A percentile compares a stretch with the other conserved stretches of the same genome.
phyloP scores from a whole-genome alignment of 805 yeast species.

The Henningerozyma blattae region DNA sequence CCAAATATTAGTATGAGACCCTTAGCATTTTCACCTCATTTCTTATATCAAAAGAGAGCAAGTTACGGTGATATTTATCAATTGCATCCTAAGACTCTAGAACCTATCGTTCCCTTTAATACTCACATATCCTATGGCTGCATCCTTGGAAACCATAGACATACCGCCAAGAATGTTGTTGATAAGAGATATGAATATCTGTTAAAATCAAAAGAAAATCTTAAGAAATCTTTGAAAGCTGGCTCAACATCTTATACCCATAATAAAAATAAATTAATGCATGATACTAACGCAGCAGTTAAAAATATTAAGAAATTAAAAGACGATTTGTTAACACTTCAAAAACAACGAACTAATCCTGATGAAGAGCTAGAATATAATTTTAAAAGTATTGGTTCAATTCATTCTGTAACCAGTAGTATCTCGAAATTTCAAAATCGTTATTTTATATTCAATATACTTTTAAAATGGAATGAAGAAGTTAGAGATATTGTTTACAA shows the following conservation, averaged over 20 bases:
- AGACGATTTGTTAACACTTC: neutral
- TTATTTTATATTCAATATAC: slow-evolving; percentile 59
- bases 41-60: slow-evolving; percentile 58
- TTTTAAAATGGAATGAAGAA: slow-evolving; percentile 67
- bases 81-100: slow-evolving; percentile 26
- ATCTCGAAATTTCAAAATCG: slow-evolving; percentile 32
- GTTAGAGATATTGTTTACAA: slow-evolving; percentile 53
- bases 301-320: neutral
- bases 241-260: neutral
- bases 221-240: slow-evolving; percentile 11
- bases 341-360: neutral
- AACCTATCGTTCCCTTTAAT: slow-evolving; percentile 35
- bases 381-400: neutral
- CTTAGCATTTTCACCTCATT: slow-evolving; percentile 52
- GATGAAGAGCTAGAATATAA: neutral
- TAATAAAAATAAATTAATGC: neutral
- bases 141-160: slow-evolving; percentile 22
- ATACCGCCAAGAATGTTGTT: slow-evolving; percentile 12
- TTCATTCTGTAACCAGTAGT: neutral
- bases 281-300: neutral
- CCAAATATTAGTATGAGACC: slow-evolving; percentile 44
- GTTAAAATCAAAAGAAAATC: slow-evolving; percentile 33
- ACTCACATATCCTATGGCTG: slow-evolving; percentile 52
- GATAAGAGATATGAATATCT: slow-evolving; percentile 12
- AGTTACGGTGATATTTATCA: slow-evolving; percentile 33